Evolutionary conservation across 2,329 filamentous ascomycete species (phyloP), one percentile per base, ranked within the genome.

Genomic region (Fusarium gaditjirri): DNA sequence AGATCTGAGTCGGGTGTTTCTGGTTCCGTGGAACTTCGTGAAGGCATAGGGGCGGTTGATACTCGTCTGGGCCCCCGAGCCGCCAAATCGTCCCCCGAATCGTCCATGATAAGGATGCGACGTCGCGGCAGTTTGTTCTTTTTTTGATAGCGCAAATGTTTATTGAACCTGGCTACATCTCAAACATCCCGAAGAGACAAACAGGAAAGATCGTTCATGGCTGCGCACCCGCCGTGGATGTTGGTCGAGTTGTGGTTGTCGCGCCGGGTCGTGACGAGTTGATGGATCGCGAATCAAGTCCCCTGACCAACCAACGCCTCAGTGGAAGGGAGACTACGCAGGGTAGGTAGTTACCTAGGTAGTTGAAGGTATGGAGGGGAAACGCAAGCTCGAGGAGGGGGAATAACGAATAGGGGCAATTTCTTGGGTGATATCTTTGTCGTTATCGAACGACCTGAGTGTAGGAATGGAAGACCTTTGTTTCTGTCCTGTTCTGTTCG

Each of bases 21-120:
- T 73, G 73, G 55, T 65, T 71, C 67, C 78, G 74, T 53, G 33
- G 67, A 57, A 33, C 70, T 68, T 53, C 74, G 61, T 39, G 67
- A 54, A 46, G 78, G 65, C 42, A 79, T 73, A 14, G 84, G 82
- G 31, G 83, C 80, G 42, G 85, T 86, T 66, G 76, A 75, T 63
- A 81, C 79, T 68, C 81, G 78, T 64, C 82, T 79, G 68, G 80
- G 80, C 27, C 70, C 70, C 42, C 77, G 75, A 47, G 56, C 64
- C 71, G 78, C 72, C 52, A 61, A 68, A 46, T 70, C 63, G 54
- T 68, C 56, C 14, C 70, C 53, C 11, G 65, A 58, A 41, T 75
- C 68, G 54, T 73, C 75, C 76, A 78, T 78, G 61, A 43, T 69
- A 41, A 44, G 39, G 35, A 53, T 65, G 33, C n/a, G 49, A 53